Evolutionary conservation across 2,329 filamentous ascomycete genomes (phyloP), one percentile per base, ranked within the genome.

Genomic region (Penicillium oxalicum): DNA sequence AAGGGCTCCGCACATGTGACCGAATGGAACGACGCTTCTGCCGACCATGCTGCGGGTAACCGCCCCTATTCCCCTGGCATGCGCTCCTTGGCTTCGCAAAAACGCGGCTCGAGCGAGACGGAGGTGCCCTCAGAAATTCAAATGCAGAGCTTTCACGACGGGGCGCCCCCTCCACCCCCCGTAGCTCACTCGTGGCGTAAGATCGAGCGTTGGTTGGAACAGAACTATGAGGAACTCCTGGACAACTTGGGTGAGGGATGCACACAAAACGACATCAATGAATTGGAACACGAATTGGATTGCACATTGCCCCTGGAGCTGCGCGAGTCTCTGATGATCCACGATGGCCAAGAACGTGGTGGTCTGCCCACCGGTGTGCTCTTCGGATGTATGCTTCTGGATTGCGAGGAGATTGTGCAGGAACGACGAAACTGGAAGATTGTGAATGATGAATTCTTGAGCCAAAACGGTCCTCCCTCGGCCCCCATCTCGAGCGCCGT

Each of bases 391-490:
- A 98, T 98, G 93, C 74, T 98, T 55, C 81, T 98, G 49, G 93
- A 98, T 69, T 97, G 93, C 65, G 93, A 98, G 70, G 93, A 98
- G 66, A 95, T 98, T 59, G 86, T 95, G 24, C 90, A 96, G 68
- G 93, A 98, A 68, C 97, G 91, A 88, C 86, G 88, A 61, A 94
- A 95, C 65, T 98, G 93, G 93, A 84, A 89, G 61, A 84, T 82
- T 54, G 93, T 98, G 54, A 95, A 95, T 65, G 83, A 91, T 50
- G 88, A 96, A 64, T 95, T 87, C 67, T 78, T 97, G 50, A 77
- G 81, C 37, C 43, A 45, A 69, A 42, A 73, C 70, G 62, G 77
- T 67, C 65, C 83, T 72, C 82, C 86, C 70, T 61, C 77, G 67
- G 65, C 83, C 72, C 82, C 86, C 4, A 84, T 87, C 3, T 77